Evolutionary conservation across 2,329 filamentous ascomycete genomes (phyloP), one percentile per base, ranked within the genome.

Genomic region (Metarhizium humberi): DNA sequence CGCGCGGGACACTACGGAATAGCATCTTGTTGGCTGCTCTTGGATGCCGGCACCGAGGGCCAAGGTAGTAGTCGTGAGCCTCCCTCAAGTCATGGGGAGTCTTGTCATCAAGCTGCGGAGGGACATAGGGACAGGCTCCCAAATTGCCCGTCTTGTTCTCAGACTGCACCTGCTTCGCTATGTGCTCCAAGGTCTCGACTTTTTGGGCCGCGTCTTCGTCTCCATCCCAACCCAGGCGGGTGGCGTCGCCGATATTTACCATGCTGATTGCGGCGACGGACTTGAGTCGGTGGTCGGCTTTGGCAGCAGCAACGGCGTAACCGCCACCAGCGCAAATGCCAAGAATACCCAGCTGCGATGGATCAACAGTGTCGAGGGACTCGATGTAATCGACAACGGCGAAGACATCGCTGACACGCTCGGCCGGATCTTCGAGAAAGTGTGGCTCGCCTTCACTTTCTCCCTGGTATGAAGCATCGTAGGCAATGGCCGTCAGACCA

Each of bases 391-490:
- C 67, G 7, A 73, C 69, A 10, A 67, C 73, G 46, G 58, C 55
- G 38, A 63, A 66, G 52, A 67, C 59, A 51, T 74, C 73, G 43
- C 71, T 66, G 16, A 67, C 70, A 4, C 71, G 64, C 50, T 70
- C 65, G 53, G 62, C 64, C 2, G 72, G 70, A 54, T 73, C 66
- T 60, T 74, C 73, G 1, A 74, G 65, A 16, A 56, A 55, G 8
- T 66, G 68, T 3, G 73, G 72, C 42, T 64, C 53, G 8, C 72
- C 72, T 7, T 56, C 63, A 32, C 60, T 65, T 53, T 67, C 67
- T 29, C 73, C 71, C 54, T 74, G 70, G 52, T 71, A 71, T 3
- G 65, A 65, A 6, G 71, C 66, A 53, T 75, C 72, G 55, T 62
- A 74, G n/a, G 64, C 59, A 6, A 75, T 60, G 6, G 58, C 51